A percentile compares a stretch with the other conserved stretches of the same genome.
phyloP scores from a whole-genome alignment of 176 grass and related monocot species.

The Eleusine indica region DNA sequence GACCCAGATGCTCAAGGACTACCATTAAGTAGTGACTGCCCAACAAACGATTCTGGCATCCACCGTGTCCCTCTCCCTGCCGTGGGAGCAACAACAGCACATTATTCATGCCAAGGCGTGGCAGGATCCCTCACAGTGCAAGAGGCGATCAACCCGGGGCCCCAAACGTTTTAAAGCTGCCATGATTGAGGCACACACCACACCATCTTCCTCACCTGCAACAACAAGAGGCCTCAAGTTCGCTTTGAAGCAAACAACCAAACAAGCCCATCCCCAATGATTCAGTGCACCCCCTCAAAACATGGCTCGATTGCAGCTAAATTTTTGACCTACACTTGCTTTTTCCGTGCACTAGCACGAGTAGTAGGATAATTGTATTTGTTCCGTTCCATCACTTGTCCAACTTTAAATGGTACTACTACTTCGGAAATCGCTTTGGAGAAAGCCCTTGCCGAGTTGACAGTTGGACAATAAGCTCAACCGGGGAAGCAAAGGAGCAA shows the following conservation, averaged over 20 bases:
- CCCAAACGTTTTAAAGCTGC: neutral
- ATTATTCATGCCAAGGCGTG: neutral
- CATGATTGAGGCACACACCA: neutral
- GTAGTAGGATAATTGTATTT: neutral
- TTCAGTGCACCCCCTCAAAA: constrained; percentile 46
- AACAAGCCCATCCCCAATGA: constrained; percentile 32
- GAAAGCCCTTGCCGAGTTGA: neutral
- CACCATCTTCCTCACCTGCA: too few relatives aligned
- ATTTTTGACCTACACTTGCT: neutral
- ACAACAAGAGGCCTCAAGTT: neutral
- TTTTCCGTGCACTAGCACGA: neutral
- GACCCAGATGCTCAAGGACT: neutral
- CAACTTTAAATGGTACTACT: neutral
- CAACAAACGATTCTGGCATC: neutral
- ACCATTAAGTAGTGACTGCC: neutral
- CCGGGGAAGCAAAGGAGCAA: neutral
- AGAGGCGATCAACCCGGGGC: neutral
- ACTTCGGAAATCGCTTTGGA: neutral
- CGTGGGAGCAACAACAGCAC: neutral
- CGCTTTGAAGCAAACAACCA: constrained; percentile 28
- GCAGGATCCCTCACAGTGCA: too few relatives aligned
- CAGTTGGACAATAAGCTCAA: neutral
- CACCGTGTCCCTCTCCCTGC: neutral
- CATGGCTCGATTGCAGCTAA: neutral
- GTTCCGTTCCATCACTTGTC: neutral